Evolutionary conservation across 2,329 filamentous ascomycete genomes (phyloP).

Genomic region (Penicillium concentricum): DNA sequence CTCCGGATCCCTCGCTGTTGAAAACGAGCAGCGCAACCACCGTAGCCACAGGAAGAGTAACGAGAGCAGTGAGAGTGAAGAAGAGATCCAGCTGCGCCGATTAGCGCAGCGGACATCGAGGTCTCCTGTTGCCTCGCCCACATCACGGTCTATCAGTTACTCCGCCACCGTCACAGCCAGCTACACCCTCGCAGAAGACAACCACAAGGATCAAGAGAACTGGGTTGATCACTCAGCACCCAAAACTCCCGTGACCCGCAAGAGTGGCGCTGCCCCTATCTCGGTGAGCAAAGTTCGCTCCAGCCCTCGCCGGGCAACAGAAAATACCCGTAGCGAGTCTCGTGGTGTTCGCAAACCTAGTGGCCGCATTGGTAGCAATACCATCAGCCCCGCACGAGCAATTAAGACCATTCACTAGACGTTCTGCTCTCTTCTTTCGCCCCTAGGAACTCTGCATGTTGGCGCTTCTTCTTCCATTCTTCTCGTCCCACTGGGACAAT

Average conservation of each 20-base stretch:
- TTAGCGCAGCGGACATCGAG: constrained; percentile 65
- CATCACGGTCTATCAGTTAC: constrained; percentile 70
- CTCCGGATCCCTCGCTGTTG: constrained; percentile 44
- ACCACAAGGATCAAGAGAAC: constrained; percentile 67
- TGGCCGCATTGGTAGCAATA: constrained; percentile 46
- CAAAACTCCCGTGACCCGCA: constrained; percentile 57
- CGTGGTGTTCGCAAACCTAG: constrained; percentile 48
- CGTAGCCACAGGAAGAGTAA: constrained; percentile 58
- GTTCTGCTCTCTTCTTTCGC: neutral
- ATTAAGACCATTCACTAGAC: constrained; percentile 23
- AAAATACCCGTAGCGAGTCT: constrained; percentile 37
- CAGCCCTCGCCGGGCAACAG: constrained; percentile 48
- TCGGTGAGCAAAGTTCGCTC: constrained; percentile 64
- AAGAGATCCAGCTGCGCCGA: constrained; percentile 77
- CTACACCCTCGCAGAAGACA: constrained; percentile 62
- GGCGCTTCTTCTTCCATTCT: constrained; percentile 21
- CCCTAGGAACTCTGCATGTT: constrained; percentile 8
- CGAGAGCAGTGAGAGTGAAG: constrained; percentile 67
- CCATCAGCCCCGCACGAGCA: constrained; percentile 33
- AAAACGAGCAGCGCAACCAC: constrained; percentile 49
- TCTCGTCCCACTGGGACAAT: constrained; percentile 16
- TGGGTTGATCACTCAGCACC: constrained; percentile 46
- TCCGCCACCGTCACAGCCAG: constrained; percentile 71
- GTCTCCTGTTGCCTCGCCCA: constrained; percentile 62
- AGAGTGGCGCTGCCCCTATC: constrained; percentile 53